Evolutionary conservation across 106 monocot genomes (phyloP), one percentile per base, ranked within the genome.

Genomic region (Iris macrosiphon): DNA sequence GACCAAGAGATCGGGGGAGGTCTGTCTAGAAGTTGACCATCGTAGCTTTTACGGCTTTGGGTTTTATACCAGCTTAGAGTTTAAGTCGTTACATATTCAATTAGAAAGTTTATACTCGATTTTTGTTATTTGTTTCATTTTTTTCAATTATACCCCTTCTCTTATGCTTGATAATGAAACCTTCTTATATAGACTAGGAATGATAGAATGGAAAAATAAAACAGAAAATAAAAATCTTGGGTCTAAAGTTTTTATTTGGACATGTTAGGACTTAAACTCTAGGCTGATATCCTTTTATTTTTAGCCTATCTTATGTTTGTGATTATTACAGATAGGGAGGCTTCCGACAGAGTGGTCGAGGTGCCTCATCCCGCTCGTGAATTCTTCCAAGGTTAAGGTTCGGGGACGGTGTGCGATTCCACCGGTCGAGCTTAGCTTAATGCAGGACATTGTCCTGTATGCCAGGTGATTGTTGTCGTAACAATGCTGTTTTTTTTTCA

Each of bases 1-100:
- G 3, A 93, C 92, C 23, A 79, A 80, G 63, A 63, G 82, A 45
- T 74, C 62, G 1, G 87, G 92, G 8, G 87, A 93, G 92, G 92
- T 93, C 13, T 16, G 64, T 57, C 16, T 9, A 14, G 2, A 21
- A 30, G 22, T 40, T 20, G 25, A n/a, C n/a, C n/a, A n/a, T n/a
- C n/a, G n/a, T n/a, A n/a, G n/a, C n/a, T n/a, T n/a, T n/a, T n/a
- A n/a, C n/a, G n/a, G n/a, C n/a, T n/a, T n/a, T n/a, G n/a, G n/a
- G n/a, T n/a, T n/a, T n/a, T n/a, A n/a, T n/a, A n/a, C n/a, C n/a
- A n/a, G n/a, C n/a, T n/a, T n/a, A n/a, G n/a, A n/a, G n/a, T n/a
- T n/a, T n/a, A n/a, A n/a, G n/a, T n/a, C n/a, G n/a, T n/a, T n/a
- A n/a, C n/a, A n/a, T n/a, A n/a, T n/a, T n/a, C n/a, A n/a, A n/a